Percentiles rank a stretch among this genome's conserved stretches.
Conservation (phyloP, 73 alveolate species). For the Paramecium sonneborni region DNA sequence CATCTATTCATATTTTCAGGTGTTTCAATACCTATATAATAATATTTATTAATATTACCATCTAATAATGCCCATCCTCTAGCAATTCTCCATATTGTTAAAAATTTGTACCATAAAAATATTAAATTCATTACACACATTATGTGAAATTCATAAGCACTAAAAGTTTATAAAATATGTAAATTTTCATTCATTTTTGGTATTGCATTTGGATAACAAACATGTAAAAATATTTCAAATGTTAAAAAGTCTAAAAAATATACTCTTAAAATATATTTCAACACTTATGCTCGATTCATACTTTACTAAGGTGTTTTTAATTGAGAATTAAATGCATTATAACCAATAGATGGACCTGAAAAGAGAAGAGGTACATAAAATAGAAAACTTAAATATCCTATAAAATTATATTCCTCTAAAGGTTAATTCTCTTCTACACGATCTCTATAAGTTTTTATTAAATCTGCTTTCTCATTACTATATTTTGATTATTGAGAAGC, state of each 20-base stretch:
- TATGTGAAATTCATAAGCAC: neutral
- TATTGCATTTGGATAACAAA: constrained; percentile 39
- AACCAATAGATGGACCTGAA: constrained; percentile 58
- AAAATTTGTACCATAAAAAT: constrained; percentile 78
- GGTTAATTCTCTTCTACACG: constrained; percentile 43
- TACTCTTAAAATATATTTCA: constrained; percentile 38
- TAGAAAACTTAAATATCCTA: constrained; percentile 12
- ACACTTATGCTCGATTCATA: neutral
- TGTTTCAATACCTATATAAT: constrained; percentile 47
- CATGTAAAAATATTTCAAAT: constrained; percentile 13
- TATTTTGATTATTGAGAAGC: neutral
- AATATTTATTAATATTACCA: constrained; percentile 66
- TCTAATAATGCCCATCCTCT: constrained; percentile 90
- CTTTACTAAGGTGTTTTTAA: constrained; percentile 55
- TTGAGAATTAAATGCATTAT: constrained; percentile 60
- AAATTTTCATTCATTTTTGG: neutral
- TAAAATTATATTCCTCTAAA: constrained; percentile 51
- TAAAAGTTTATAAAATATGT: neutral
- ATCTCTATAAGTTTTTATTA: neutral
- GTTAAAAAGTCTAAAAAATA: neutral
- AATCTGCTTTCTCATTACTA: neutral
- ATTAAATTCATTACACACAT: constrained; percentile 46
- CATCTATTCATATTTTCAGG: constrained; percentile 95
- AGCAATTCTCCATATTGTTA: constrained; percentile 86
- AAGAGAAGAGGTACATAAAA: constrained; percentile 54